Base-by-base conservation (phyloP, 2,329 filamentous ascomycete species). In the Colletotrichum magnum region DNA sequence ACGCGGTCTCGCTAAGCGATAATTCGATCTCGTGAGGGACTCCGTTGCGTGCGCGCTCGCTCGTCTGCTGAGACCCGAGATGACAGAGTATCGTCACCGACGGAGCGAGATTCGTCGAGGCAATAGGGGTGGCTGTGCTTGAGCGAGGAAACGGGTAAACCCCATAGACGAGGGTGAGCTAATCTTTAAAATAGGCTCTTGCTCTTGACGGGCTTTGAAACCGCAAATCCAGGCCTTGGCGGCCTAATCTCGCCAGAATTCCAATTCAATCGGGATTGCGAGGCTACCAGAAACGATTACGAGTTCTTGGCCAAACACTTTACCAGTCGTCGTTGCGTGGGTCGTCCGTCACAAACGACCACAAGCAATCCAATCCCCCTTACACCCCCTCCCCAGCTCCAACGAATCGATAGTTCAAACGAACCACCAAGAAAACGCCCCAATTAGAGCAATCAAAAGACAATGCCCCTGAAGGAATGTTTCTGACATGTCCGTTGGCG, bases 221-320 rank as follows among this genome's bases (percentile, higher is more conserved):
- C 64, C 13, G 59, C 36, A 58, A 39, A 64, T 52, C 52, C 47
- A 36, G 10, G 18, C 21, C 59, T 68, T 64, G 52, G 59, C 64
- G 47, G 57, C 52, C 52, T 36, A 58, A 64, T 12, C 4, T 21
- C 26, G 21, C 47, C 39, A 9, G 16, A 52, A 56, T 18, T 60
- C 15, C 15, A 48, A 15, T 28, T 43, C 58, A 26, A 51, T 26
- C 15, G 45, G 58, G 51, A 52, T 41, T 6, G 21, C 7, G 6
- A 28, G 32, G 58, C 26, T n/a, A 4, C 16, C 12, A 43, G 32
- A 36, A 36, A 36, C 45, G 36, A 52, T 41, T 41, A 41, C 45
- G 58, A 21, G 58, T 43, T 52, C 58, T 60, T 60, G 58, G 58
- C 57, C n/a, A 47, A 43, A 47, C 58, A 47, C 26, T 28, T 39